Evolutionary conservation across 768 basidiomycete genomes (phyloP).

Genomic region (Psilocybe azurescens): DNA sequence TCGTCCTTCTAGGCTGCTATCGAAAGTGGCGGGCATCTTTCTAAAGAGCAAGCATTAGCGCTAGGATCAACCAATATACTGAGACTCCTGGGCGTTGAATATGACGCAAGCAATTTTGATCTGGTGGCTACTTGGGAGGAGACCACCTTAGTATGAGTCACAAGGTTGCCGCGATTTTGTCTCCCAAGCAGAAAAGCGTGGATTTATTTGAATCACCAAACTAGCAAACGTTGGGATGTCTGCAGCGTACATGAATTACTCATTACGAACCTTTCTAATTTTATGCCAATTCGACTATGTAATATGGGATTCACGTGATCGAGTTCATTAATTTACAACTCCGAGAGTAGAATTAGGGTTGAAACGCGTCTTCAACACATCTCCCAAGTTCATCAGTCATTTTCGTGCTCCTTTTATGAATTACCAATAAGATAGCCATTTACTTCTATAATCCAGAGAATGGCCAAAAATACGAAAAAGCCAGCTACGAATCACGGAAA

Average conservation of each 20-base stretch:
- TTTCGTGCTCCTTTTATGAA: neutral
- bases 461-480: slow-evolving; percentile 37
- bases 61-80: slow-evolving; percentile 53
- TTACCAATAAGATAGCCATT: too few species aligned
- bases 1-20: slow-evolving; percentile 43
- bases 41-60: slow-evolving; percentile 47
- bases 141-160: slow-evolving; percentile 52
- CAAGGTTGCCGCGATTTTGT: slow-evolving; percentile 60
- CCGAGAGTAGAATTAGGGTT: neutral
- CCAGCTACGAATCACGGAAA: slow-evolving; percentile 25
- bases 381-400: neutral
- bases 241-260: too few species aligned
- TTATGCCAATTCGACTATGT: neutral
- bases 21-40: slow-evolving; percentile 44
- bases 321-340: slow-evolving; percentile 4
- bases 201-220: slow-evolving; percentile 34
- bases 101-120: slow-evolving; percentile 45
- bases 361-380: slow-evolving; percentile 2
- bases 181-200: slow-evolving; percentile 44
- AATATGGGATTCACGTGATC: slow-evolving; percentile 11
- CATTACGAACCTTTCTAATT: too few species aligned
- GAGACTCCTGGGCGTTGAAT: slow-evolving; percentile 41
- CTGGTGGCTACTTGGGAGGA: slow-evolving; percentile 62
- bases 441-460: neutral
- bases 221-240: too few species aligned